These are phyloP conservation scores for Chlorophyllum brunneum DNA, from an alignment of 768 basidiomycete species.

Conservation along the genomic window DNA sequence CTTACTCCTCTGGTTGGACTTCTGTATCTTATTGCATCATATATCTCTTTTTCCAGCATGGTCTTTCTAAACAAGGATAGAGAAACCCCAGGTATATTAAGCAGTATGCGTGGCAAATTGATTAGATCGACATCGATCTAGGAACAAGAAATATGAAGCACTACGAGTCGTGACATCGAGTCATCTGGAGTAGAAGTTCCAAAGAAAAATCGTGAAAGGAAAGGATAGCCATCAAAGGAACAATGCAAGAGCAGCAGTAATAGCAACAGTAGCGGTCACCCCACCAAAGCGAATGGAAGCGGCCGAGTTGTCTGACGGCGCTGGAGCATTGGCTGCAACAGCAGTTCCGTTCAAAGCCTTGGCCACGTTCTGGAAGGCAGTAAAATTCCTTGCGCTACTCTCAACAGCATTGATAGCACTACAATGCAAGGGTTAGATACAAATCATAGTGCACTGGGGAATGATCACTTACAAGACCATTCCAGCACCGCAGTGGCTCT, in stretches of 20 bases:
- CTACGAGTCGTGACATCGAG: constrained; percentile 11
- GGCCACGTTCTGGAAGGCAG: constrained; percentile 55
- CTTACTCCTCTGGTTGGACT: neutral
- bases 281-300: constrained; percentile 29
- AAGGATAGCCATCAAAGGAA: constrained; percentile 27
- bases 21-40: neutral
- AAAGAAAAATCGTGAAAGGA: constrained; percentile 18
- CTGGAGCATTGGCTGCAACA: constrained; percentile 29
- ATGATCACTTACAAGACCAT: constrained; percentile 46
- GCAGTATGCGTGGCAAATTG: constrained; percentile 6
- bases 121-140: constrained; percentile 7
- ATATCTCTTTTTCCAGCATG: neutral
- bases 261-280: constrained; percentile 24
- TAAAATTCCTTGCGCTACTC: constrained; percentile 43
- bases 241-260: constrained; percentile 27
- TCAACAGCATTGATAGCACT: constrained; percentile 59
- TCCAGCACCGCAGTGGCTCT: constrained; percentile 46
- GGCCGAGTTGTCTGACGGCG: constrained; percentile 27
- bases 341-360: constrained; percentile 49
- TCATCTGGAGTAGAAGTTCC: constrained; percentile 23
- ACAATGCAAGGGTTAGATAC: neutral
- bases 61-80: neutral
- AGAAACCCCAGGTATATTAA: constrained; percentile 2
- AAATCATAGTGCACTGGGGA: neutral
- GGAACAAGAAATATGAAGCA: neutral